A percentile compares a stretch with the other conserved stretches of the same genome.
Conservation (phyloP, 73 alveolate species). For the Durusdinium trenchii region DNA sequence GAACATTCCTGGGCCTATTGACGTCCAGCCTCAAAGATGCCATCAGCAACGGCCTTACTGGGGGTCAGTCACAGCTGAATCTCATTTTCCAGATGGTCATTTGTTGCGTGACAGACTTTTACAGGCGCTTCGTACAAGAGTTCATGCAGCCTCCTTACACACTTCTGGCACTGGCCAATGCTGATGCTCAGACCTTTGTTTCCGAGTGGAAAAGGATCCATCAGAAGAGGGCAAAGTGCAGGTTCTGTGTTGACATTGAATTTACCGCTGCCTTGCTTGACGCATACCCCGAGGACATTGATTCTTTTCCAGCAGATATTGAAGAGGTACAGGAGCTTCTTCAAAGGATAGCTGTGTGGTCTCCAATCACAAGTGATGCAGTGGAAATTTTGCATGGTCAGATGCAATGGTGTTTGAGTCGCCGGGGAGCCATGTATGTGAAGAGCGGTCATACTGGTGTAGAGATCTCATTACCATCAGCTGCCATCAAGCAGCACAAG, state of each 20-base stretch:
- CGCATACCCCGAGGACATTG: no score
- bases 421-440: background rate
- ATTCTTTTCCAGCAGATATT: no score
- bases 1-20: background rate
- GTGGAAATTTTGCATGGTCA: conserved; percentile 14
- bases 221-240: background rate
- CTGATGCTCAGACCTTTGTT: background rate
- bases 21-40: background rate
- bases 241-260: background rate
- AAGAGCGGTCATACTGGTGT: background rate
- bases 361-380: background rate
- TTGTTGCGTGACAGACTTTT: background rate
- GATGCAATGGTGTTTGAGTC: conserved; percentile 8
- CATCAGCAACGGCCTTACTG: background rate
- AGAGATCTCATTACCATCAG: background rate
- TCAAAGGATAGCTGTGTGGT: background rate
- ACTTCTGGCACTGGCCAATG: background rate
- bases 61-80: background rate
- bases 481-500: background rate
- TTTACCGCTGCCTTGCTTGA: background rate
- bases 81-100: background rate
- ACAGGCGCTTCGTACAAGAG: background rate
- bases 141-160: background rate
- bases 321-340: background rate
- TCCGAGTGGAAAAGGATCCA: background rate